Evolutionary conservation across 2,329 filamentous ascomycete species (phyloP).

Genomic region (Zopfia rhizophila): DNA sequence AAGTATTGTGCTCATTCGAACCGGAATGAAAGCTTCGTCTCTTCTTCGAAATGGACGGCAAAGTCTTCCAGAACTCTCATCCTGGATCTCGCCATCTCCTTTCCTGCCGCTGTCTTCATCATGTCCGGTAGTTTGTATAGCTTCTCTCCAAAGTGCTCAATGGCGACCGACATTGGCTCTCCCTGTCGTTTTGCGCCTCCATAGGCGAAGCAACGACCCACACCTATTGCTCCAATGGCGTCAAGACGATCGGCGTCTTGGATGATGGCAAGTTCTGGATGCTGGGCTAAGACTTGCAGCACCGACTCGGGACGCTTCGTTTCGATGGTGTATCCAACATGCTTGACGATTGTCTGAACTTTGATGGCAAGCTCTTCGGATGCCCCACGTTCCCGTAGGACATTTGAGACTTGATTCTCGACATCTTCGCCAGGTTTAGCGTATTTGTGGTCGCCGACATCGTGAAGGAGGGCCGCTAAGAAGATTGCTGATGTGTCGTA

Average conservation of each 20-base stretch:
- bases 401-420: slow-evolving; percentile 64
- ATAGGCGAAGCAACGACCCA: slow-evolving; percentile 81
- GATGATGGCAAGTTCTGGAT: slow-evolving; percentile 83
- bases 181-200: slow-evolving; percentile 62
- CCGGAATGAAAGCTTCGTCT: slow-evolving; percentile 26
- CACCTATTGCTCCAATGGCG: slow-evolving; percentile 86
- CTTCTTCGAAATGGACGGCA: slow-evolving; percentile 23
- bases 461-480: slow-evolving; percentile 75
- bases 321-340: slow-evolving; percentile 83
- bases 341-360: slow-evolving; percentile 77
- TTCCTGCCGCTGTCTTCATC: slow-evolving; percentile 49
- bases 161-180: slow-evolving; percentile 36
- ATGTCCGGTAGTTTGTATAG: slow-evolving; percentile 41
- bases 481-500: slow-evolving; percentile 69
- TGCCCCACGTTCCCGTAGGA: slow-evolving; percentile 69
- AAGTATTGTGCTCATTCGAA: no score
- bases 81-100: slow-evolving; percentile 22
- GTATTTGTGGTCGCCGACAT: slow-evolving; percentile 90
- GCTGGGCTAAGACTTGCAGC: slow-evolving; percentile 66
- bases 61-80: slow-evolving; percentile 28
- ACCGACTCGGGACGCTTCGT: slow-evolving; percentile 71
- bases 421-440: slow-evolving; percentile 63
- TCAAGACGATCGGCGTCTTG: slow-evolving; percentile 96
- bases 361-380: slow-evolving; percentile 67
- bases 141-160: slow-evolving; percentile 52